phyloP scores from a whole-genome alignment of 2,329 filamentous ascomycete genomes.

The Purpureocillium takamizusanense region DNA sequence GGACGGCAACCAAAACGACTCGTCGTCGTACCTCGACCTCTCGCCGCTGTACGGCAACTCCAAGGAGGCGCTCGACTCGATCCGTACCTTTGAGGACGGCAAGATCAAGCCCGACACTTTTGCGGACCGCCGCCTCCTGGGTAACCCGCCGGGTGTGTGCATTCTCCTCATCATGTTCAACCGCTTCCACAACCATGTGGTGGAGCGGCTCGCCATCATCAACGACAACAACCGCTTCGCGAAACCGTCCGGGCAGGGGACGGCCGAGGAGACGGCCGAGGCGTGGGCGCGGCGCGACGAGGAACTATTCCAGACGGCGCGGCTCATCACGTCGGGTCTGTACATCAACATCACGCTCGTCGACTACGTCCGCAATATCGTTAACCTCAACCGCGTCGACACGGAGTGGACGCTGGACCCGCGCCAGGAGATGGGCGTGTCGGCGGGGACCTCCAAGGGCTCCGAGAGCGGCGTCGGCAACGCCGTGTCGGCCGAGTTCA shows the following conservation, averaged over 20 bases:
- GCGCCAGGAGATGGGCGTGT: constrained; percentile 54
- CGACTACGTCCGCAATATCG: constrained; percentile 71
- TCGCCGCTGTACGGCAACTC: constrained; percentile 64
- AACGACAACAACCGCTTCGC: constrained; percentile 77
- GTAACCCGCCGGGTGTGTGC: constrained; percentile 63
- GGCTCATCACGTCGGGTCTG: constrained; percentile 63
- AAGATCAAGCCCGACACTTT: constrained; percentile 66
- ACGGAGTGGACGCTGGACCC: constrained; percentile 78
- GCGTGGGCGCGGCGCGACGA: constrained; percentile 65
- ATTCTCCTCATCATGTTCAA: constrained; percentile 72
- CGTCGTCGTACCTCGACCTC: constrained; percentile 64
- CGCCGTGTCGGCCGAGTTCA: constrained; percentile 81
- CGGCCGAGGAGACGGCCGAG: constrained; percentile 36
- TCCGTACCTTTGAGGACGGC: constrained; percentile 63
- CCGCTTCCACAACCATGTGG: constrained; percentile 81
- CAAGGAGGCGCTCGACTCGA: constrained; percentile 54
- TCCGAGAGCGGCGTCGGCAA: constrained; percentile 70
- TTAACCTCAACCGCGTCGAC: constrained; percentile 49
- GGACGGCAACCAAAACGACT: constrained; percentile 53
- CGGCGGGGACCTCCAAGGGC: constrained; percentile 41
- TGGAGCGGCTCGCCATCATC: constrained; percentile 69
- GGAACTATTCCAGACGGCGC: constrained; percentile 70
- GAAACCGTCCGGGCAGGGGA: constrained; percentile 44
- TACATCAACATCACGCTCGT: constrained; percentile 73
- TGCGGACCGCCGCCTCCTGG: constrained; percentile 59